Base-by-base conservation (phyloP, 176 grass and related monocot species). In the Panicum miliaceum region DNA sequence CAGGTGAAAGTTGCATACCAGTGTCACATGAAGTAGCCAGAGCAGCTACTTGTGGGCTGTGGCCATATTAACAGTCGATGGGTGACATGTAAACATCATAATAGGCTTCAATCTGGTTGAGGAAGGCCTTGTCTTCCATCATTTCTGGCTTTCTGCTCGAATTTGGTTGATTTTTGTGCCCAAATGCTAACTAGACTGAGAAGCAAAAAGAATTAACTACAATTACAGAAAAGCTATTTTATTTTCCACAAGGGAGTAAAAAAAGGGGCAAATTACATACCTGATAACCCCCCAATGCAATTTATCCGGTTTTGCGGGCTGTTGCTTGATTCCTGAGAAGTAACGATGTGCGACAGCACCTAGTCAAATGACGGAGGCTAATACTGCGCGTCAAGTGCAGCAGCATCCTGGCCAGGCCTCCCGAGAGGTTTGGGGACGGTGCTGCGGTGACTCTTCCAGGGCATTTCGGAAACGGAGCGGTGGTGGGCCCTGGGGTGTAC, bases 321-420 rank as follows among this genome's bases (percentile, higher is more conserved):
- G 15, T 74, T 65, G 41, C 32, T 65, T 53, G 71, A 64, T 12
- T 10, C 64, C 29, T 64, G 70, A 38, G 70, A 52, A 50, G 81
- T 65, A n/a, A 32, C 75, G 58, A 65, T 84, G 64, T 15, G 70
- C 18, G 54, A 14, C 71, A 84, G 65, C 51, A 75, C 58, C 81
- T 51, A 52, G 57, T 13, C 71, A 90, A 90, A 60, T 86, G 91
- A 5, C 72, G 71, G 26, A 81, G 58, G 57, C 84, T 73, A 50
- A 38, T 84, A 40, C 68, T 74, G 76, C 63, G 72, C 66, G 19
- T 88, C 88, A 51, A 90, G 85, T 36, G 81, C 81, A 14, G 85
- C 76, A 79, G 82, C 81, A 64, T 93, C 91, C 42, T 45, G 42
- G 42, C 91, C 42, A 10, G 42, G 42, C 42, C 42, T 8, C 42